phyloP scores from a whole-genome alignment of 345 rosid genomes.

The Linum tenue region DNA sequence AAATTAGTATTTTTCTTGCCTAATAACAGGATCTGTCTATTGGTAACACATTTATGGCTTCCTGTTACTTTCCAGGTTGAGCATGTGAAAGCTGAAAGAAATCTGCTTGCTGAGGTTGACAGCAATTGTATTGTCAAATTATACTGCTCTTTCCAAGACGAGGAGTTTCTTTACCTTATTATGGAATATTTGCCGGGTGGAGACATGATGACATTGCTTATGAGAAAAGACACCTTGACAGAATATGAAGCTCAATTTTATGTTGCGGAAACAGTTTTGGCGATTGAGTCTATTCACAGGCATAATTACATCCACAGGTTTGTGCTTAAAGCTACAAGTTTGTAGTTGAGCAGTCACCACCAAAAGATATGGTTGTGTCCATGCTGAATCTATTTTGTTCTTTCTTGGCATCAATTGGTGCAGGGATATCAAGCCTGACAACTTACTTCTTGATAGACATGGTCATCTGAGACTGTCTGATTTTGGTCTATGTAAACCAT shows the following conservation, averaged over 20 bases:
- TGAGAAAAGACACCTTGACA: slow-evolving; percentile 87
- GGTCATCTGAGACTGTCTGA: slow-evolving; percentile 90
- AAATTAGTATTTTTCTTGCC: background rate
- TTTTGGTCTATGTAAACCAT: slow-evolving; percentile 92
- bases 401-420: slow-evolving; percentile 7
- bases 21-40: background rate
- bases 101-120: slow-evolving; percentile 93
- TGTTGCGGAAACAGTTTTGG: slow-evolving; percentile 78
- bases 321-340: slow-evolving; percentile 9
- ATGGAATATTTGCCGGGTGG: slow-evolving; percentile 98
- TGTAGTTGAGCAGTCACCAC: background rate
- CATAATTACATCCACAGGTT: slow-evolving; percentile 93
- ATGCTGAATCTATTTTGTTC: slow-evolving; percentile 1
- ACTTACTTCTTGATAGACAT: slow-evolving; percentile 72
- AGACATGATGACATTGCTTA: slow-evolving; percentile 93
- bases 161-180: slow-evolving; percentile 76
- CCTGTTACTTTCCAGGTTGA: slow-evolving; percentile 48
- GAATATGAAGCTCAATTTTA: slow-evolving; percentile 88
- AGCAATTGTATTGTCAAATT: slow-evolving; percentile 93
- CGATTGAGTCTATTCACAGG: slow-evolving; percentile 84
- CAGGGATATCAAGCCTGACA: slow-evolving; percentile 94
- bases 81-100: slow-evolving; percentile 92
- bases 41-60: slow-evolving; percentile 1
- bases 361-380: background rate
- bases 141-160: slow-evolving; percentile 91